phyloP scores from a whole-genome alignment of 768 basidiomycete genomes.

The Rubroboletus satanas region DNA sequence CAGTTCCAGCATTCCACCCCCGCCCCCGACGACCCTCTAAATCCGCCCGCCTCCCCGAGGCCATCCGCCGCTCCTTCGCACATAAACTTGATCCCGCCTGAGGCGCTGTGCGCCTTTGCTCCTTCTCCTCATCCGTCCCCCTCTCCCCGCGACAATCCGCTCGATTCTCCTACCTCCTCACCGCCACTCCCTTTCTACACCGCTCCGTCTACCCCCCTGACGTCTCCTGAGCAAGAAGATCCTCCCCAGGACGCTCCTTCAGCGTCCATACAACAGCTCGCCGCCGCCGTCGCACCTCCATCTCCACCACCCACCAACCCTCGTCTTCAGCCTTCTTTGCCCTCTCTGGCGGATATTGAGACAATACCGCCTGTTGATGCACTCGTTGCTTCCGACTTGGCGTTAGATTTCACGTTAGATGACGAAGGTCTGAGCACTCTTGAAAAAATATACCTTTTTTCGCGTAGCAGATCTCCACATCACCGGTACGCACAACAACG shows the following conservation, averaged over 20 bases:
- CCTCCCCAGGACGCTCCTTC: constrained; percentile 23
- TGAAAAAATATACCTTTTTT: constrained; percentile 90
- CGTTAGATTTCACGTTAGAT: constrained; percentile 49
- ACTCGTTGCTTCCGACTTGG: constrained; percentile 27
- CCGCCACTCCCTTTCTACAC: constrained; percentile 43
- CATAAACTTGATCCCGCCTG: constrained; percentile 32
- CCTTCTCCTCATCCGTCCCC: constrained; percentile 34
- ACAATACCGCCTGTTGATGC: constrained; percentile 26
- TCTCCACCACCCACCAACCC: constrained; percentile 25
- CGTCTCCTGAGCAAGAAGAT: constrained; percentile 38
- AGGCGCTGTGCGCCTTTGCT: constrained; percentile 29
- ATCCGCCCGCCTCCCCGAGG: constrained; percentile 13
- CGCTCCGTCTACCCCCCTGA: constrained; percentile 45
- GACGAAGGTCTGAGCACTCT: constrained; percentile 80
- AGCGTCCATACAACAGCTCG: constrained; percentile 16
- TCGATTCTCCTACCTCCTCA: constrained; percentile 37
- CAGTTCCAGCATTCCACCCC: constrained; percentile 25
- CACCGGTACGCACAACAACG: constrained; percentile 39
- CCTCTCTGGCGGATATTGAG: constrained; percentile 25
- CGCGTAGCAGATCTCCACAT: constrained; percentile 66
- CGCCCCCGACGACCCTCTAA: constrained; percentile 12
- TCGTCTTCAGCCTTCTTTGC: constrained; percentile 19
- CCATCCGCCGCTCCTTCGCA: constrained; percentile 29
- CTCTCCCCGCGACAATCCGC: constrained; percentile 33
- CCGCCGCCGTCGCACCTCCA: constrained; percentile 17